Conservation (phyloP, 495 filamentous ascomycete species). For the Talaromyces adpressus region DNA sequence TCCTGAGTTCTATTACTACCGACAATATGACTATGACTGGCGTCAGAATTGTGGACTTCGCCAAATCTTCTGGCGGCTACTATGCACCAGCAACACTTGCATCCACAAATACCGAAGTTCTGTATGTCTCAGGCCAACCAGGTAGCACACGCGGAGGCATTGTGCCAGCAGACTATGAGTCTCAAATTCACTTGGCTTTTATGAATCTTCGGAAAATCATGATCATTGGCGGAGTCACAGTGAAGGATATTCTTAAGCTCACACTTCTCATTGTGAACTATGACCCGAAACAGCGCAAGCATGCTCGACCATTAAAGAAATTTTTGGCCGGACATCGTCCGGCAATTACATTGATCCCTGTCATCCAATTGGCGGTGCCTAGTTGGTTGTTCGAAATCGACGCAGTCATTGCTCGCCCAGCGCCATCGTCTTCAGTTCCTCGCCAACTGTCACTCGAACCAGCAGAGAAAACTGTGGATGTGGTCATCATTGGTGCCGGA, state of each 20-base stretch:
- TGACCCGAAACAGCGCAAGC: conserved; percentile 15
- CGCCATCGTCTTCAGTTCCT: conserved; percentile 1
- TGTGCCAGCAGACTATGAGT: conserved; percentile 20
- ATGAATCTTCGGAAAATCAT: conserved; percentile 16
- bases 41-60: neutral
- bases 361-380: conserved; percentile 21
- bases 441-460: neutral
- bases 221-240: conserved; percentile 3
- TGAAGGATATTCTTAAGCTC: conserved; percentile 25
- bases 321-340: conserved; percentile 11
- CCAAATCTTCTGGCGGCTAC: neutral
- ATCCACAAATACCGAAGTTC: neutral
- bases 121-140: conserved; percentile 21
- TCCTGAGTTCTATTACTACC: neutral
- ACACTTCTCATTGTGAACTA: conserved; percentile 30
- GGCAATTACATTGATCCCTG: conserved; percentile 1
- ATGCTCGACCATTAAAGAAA: conserved; percentile 17
- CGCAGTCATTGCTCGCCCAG: conserved; percentile 19
- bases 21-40: neutral
- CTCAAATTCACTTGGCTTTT: conserved; percentile 23
- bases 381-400: conserved; percentile 30
- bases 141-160: conserved; percentile 15
- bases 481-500: conserved; percentile 45
- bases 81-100: neutral
- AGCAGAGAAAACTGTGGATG: conserved; percentile 19